Base-by-base conservation (phyloP, 352 stramenopile genomes). In the Globisporangium yorkense region DNA sequence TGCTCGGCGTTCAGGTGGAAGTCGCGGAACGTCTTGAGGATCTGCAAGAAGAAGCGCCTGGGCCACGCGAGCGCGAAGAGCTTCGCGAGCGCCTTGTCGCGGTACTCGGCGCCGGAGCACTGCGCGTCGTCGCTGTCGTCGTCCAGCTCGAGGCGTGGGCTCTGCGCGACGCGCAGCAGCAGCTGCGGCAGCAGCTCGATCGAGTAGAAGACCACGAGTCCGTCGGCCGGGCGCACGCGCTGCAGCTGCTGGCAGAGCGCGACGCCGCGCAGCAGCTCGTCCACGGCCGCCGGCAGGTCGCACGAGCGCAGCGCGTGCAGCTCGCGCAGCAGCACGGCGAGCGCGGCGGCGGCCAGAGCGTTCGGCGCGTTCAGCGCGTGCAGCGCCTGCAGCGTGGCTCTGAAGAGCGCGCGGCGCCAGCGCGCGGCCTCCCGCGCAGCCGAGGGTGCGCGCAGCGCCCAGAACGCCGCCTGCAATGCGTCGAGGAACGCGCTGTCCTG, bases 21-120 rank as follows among this genome's bases (percentile, higher is more conserved):
- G 40, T 80, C 71, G 31, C 70, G 70, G 46, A 82, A 75, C 29
- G 60, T 80, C 54, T 80, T 80, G 15, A 82, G 47, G n/a, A 79
- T 56, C 63, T 77, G 72, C 29, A 82, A 40, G 56, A 82, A 82
- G 49, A 82, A 77, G 2, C 72, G 60, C 16, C 60, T 57, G n/a
- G 72, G 72, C 72, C 72, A 82, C 24, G 51, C 49, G 37, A 79
- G 61, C 15, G 59, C 56, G 29, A 69, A 51, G 18, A 82, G 54
- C 41, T 77, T 77, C n/a, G 39, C n/a, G 16, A 82, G 45, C 1
- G 69, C 57, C 5, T 58, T 56, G 29, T 70, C 54, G 2, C 62
- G 65, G 54, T 72, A 79, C 37, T 68, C 67, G 6, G 54, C 35
- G 31, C 72, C 70, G 2, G 67, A 75, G 20, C 68, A 57, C 27